Conservation (phyloP, 1,284 basidiomycete genomes). For the Leccinum variabile region DNA sequence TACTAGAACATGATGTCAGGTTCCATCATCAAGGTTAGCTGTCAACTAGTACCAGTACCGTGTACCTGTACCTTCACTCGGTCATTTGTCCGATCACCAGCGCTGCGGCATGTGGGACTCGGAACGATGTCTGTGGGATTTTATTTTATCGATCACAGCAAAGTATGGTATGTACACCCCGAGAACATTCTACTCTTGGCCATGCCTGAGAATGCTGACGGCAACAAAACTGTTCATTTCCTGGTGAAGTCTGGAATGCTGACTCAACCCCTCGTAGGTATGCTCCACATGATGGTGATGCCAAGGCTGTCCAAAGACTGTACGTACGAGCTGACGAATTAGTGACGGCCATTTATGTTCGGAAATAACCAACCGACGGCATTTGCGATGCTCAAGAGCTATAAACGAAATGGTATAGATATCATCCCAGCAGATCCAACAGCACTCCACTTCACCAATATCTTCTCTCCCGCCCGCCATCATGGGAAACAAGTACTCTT, state of each 20-base stretch:
- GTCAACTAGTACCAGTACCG: neutral
- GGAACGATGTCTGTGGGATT: neutral
- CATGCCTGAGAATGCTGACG: neutral
- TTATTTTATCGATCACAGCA: neutral
- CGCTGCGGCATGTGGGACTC: neutral
- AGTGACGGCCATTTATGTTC: neutral
- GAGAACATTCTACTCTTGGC: neutral
- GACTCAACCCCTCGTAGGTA: neutral
- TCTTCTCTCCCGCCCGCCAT: neutral
- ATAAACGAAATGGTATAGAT: conserved; percentile 22
- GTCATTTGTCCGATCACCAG: neutral
- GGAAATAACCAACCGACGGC: neutral
- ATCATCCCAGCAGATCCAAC: neutral
- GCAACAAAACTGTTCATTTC: neutral
- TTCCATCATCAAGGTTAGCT: neutral
- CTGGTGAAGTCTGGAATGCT: neutral
- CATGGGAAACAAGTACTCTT: conserved; percentile 47
- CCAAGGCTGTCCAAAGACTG: conserved; percentile 5
- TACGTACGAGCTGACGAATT: conserved; percentile 8
- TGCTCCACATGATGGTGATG: neutral
- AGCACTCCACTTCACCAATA: neutral
- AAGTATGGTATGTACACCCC: neutral
- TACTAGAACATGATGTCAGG: neutral
- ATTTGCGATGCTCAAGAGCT: conserved; percentile 6
- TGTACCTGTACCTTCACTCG: neutral